Evolutionary conservation across 2,329 filamentous ascomycete genomes (phyloP), one percentile per base, ranked within the genome.

Genomic region (Phyllosticta citribraziliensis): DNA sequence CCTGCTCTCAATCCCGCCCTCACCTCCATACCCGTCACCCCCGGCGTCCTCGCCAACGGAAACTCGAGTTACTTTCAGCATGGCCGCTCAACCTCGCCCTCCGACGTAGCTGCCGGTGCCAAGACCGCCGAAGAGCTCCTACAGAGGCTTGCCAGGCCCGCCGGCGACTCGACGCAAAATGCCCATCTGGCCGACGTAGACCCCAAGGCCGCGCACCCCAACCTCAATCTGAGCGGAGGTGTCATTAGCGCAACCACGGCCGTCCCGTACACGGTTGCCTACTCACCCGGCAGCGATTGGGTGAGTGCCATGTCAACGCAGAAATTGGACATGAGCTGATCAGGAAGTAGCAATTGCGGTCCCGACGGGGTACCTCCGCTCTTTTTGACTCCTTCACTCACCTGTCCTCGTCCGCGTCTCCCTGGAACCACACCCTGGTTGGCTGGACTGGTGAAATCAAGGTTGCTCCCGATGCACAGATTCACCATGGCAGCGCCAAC

Each of bases 371-470:
- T 60, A 93, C 92, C 62, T 97, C 93, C 12, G 91, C 93, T 17
- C 82, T 97, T 35, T 95, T 95, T 75, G 91, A 97, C 73, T 92
- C 91, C 10, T 91, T 97, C 70, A 84, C 87, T 61, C 87, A 95
- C 74, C 84, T 97, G 53, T 89, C 91, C 3, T 95, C 91, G n/a
- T 81, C 88, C 61, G 82, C 88, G 52, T 87, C 88, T 2, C 86
- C 88, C 20, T 97, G 92, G 92, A 90, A 91, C 68, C 93, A 97
- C 76, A 94, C 87, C 0, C 83, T 97, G 5, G 89, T 97, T 58
- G 92, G 91, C 54, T 97, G 93, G 93, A 96, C 93, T 2, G 93
- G 93, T 62, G 93, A 97, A 63, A 78, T 80, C 50, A 69, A 69
- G 50, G 67, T 70, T 10, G 64, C 68, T 25, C 66, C 74, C n/a